Evolutionary conservation across 1,139 yeast genomes (phyloP).

Genomic region (Blastobotrys capitulatus): DNA sequence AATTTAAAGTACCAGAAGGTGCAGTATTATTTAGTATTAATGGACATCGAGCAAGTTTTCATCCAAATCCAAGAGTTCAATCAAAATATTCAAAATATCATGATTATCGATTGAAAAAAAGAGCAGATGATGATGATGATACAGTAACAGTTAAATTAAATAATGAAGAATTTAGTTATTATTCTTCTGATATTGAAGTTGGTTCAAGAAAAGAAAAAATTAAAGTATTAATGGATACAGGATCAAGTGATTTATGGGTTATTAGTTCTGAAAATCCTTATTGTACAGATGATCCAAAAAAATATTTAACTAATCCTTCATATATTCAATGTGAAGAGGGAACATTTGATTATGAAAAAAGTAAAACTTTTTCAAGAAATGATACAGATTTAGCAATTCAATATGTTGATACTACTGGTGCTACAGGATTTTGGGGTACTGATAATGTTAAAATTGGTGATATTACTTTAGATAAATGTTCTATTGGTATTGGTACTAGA

Average conservation of each 20-base stretch:
- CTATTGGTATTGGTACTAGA: constrained; percentile 44
- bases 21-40: constrained; percentile 1
- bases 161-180: constrained; percentile 26
- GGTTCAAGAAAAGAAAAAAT: constrained; percentile 39
- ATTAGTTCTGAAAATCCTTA: constrained; percentile 33
- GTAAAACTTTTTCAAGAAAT: constrained; percentile 20
- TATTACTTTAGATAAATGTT: constrained; percentile 31
- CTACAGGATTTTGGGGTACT: constrained; percentile 45
- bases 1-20: constrained; percentile 5
- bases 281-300: constrained; percentile 17
- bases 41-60: constrained; percentile 5
- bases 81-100: not conserved
- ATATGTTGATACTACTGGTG: constrained; percentile 57
- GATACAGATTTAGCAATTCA: constrained; percentile 36
- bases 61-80: constrained; percentile 9
- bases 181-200: constrained; percentile 35
- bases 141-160: constrained; percentile 14
- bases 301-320: constrained; percentile 10
- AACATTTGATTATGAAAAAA: constrained; percentile 20
- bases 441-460: constrained; percentile 40
- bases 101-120: not conserved
- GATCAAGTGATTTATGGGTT: constrained; percentile 58
- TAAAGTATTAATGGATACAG: constrained; percentile 39
- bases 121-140: constrained; percentile 13
- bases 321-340: constrained; percentile 18